Evolutionary conservation across 2,329 filamentous ascomycete genomes (phyloP), one percentile per base, ranked within the genome.

Genomic region (Fusarium secorum): DNA sequence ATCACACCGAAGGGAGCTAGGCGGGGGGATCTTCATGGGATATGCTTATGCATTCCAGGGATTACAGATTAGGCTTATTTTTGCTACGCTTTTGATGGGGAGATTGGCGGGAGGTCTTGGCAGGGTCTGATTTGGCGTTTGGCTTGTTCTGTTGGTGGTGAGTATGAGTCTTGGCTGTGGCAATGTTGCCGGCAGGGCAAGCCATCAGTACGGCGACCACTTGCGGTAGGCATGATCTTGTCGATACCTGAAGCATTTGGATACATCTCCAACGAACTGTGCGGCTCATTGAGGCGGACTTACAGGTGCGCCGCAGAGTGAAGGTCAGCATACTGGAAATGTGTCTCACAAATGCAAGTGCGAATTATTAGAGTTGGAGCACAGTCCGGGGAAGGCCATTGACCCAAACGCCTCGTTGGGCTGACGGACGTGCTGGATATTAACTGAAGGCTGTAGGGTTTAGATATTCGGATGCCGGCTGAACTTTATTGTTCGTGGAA

Each of bases 111-210:
- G 7, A 3, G 11, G 6, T 7, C 38, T 33, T 33, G 28, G 28
- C 22, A n/a, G 18, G 28, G 28, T 13, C 20, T 46, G 5, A 5
- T 10, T 7, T 55, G 18, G 44, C 7, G 20, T 48, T n/a, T 9
- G 44, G 44, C 26, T n/a, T 30, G 15, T 48, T 48, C 44, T 30
- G 46, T 51, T 51, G 46, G 46, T 51, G 30, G 46, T 51, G 46
- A 51, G n/a, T 7, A 51, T 51, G n/a, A n/a, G 26, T 41, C 26
- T 53, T 53, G 51, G 35, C 35, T 39, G 35, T 26, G 26, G 26
- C 8, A 30, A 30, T 30, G 20, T 18, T 42, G 26, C 26, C 15
- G 26, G 20, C 26, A 30, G 17, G 22, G 20, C 8, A 17, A 39
- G 49, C 7, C 18, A 26, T 13, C 7, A 6, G n/a, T 9, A 8